Evolutionary conservation across 2,329 filamentous ascomycete genomes (phyloP), one percentile per base, ranked within the genome.

Genomic region (Lecanoromycetidae sp.): DNA sequence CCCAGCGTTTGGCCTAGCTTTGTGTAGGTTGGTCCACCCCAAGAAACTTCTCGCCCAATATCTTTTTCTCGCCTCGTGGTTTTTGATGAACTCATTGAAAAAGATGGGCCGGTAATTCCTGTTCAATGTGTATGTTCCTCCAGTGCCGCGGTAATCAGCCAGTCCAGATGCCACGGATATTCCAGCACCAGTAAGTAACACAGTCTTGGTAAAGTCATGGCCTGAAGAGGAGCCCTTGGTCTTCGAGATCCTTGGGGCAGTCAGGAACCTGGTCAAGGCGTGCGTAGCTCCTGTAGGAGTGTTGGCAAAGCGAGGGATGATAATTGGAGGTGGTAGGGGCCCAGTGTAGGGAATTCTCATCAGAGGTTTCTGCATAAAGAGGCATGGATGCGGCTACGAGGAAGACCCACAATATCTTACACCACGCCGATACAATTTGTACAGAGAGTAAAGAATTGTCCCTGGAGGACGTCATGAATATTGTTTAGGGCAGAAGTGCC

Each of bases 31-130:
- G 3, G 85, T 80, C 88, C 88, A 96, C 30, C 91, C 91, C 17
- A 98, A 68, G 63, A 94, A 98, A 60, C 85, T 94, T 40, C 91
- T 71, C 1, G 91, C 90, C 91, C 91, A 98, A 63, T 98, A 98
- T 52, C 91, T 72, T 65, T 95, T 91, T 54, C 91, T 73, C 10
- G 84, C 80, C 62, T 88, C 85, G 65, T 96, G 90, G 54, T 71
- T 84, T 38, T 74, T 69, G 35, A 87, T 65, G 60, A 96, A 98
- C 62, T 98, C 91, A 63, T 87, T 80, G 63, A 84, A 88, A 68
- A 94, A 98, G 55, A 94, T 93, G 26, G 90, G 91, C 2, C 84
- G 79, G 61, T 94, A 95, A 12, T 77, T 79, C 67, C 84, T 87
- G 68, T 96, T 96, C 59, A 91, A 74, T 35, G 87, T 82, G 62